Evolutionary conservation across 306 rosid species (phyloP).

Genomic region (Rosa chinensis): DNA sequence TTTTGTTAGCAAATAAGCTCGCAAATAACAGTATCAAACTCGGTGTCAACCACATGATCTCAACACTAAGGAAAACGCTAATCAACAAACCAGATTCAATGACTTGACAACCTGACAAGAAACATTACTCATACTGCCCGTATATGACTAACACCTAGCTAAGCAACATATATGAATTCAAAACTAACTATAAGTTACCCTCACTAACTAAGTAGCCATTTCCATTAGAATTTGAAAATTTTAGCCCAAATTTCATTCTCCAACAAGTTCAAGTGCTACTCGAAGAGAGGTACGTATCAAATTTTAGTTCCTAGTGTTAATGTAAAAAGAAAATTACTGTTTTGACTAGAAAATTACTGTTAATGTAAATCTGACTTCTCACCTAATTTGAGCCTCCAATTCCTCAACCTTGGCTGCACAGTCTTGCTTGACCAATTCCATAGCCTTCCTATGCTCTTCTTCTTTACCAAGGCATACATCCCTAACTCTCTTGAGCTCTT

Average conservation of each 20-base stretch:
- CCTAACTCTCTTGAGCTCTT: constrained; percentile 46
- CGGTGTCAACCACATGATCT: background rate
- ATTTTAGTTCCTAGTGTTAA: background rate
- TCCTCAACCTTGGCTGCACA: constrained; percentile 40
- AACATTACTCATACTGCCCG: background rate
- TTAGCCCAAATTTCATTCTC: background rate
- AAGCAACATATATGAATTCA: background rate
- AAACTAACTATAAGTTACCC: background rate
- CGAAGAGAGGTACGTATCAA: no score
- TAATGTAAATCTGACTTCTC: constrained; percentile 21
- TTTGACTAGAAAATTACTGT: background rate
- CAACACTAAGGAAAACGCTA: background rate
- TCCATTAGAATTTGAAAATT: background rate
- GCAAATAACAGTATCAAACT: background rate
- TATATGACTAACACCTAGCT: background rate
- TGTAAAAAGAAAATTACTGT: background rate
- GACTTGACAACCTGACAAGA: background rate
- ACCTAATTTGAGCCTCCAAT: constrained; percentile 59
- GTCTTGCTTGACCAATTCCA: constrained; percentile 54
- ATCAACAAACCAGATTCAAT: background rate
- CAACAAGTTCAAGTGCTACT: background rate
- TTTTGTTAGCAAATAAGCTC: background rate
- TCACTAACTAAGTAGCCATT: background rate
- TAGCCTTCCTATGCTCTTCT: constrained; percentile 43
- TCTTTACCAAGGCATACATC: constrained; percentile 38